Percentiles rank a stretch among this genome's conserved stretches.
These are phyloP conservation scores for Vigna angularis DNA, from an alignment of 306 rosid genomes.

Conservation along the genomic window DNA sequence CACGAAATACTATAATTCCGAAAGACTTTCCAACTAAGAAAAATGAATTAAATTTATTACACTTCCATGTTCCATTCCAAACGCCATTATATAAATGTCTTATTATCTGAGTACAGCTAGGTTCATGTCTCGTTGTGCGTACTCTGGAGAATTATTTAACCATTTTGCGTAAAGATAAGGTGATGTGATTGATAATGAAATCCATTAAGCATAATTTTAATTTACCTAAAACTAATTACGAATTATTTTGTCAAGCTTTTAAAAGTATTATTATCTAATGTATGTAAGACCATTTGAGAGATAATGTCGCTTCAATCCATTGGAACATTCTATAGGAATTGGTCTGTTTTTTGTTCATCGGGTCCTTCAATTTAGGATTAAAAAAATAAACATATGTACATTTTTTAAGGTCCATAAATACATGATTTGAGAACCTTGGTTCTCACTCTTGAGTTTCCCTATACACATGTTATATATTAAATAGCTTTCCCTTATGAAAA, in stretches of 20 bases:
- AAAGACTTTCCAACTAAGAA: neutral
- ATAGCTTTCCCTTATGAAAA: neutral
- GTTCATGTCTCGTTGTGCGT: neutral
- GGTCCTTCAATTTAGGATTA: neutral
- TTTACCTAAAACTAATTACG: neutral
- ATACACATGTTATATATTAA: neutral
- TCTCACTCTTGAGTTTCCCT: neutral
- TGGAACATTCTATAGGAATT: neutral
- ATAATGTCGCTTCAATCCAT: neutral
- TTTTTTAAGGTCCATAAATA: neutral
- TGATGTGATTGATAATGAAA: constrained; percentile 28
- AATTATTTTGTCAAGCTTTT: neutral
- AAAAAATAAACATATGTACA: neutral
- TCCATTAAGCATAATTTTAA: neutral
- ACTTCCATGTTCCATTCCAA: neutral
- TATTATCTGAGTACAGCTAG: constrained; percentile 26
- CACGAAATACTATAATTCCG: neutral
- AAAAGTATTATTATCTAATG: neutral
- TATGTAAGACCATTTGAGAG: neutral
- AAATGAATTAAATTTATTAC: neutral
- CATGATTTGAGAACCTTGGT: neutral
- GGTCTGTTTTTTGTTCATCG: neutral
- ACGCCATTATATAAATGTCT: neutral
- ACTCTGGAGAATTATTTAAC: neutral
- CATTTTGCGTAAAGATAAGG: constrained; percentile 12